Base-by-base conservation (phyloP, 352 stramenopile genomes). In the Globisporangium yorkense region DNA sequence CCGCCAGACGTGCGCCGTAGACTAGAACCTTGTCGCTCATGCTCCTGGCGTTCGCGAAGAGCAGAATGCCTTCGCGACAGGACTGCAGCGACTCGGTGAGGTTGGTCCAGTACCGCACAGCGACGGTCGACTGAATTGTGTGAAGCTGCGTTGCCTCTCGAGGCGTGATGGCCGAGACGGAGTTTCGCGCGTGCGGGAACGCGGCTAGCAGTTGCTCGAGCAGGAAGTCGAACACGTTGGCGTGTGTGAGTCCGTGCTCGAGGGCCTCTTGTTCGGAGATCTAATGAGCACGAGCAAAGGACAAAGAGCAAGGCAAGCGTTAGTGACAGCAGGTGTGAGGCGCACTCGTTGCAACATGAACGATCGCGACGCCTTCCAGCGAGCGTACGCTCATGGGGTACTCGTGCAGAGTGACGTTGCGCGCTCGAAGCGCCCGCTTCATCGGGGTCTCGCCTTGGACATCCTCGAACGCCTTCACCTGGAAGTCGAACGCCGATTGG, bases 41-140 rank as follows among this genome's bases (percentile, higher is more conserved):
- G 16, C 56, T 70, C 18, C 67, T 63, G 3, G 75, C 74, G 41
- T 85, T 88, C 16, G 64, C 66, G 37, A 84, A 78, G 8, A 82
- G 57, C n/a, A 84, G 51, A 45, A 88, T 49, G 2, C 74, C 75
- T 16, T 68, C 56, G 0, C 16, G 16, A 51, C 77, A 87, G 12
- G 59, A 66, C 6, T 60, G 51, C 15, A 87, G 43, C 16, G 50
- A 45, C 9, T 52, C 51, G 3, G 75, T 63, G 2, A 74, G 54
- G 8, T 43, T 10, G 15, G 55, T 55, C 77, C 70, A 84, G 3
- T 72, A 45, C 12, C 52, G n/a, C 8, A 49, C 44, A 18, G 66
- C 59, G 35, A 73, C 79, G 39, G 21, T 27, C 5, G 72, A 68
- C 1, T 62, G 53, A 12, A 84, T 54, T 5, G 56, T 56, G 3